phyloP scores from a whole-genome alignment of 345 rosid genomes.

The Eucalyptus urophylla region DNA sequence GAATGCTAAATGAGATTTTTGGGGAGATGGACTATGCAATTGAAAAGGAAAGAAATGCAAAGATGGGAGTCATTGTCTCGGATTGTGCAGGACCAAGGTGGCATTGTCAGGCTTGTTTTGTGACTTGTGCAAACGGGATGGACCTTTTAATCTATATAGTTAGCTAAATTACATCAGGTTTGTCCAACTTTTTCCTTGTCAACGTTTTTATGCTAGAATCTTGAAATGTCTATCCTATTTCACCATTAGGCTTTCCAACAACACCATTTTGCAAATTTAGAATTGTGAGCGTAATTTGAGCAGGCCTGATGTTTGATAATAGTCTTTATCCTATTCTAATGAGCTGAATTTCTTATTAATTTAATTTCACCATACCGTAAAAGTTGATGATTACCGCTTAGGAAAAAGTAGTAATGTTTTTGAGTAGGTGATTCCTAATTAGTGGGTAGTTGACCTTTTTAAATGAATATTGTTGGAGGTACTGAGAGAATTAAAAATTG shows the following conservation, averaged over 20 bases:
- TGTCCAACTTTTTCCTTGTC: too few relatives aligned
- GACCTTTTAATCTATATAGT: neutral
- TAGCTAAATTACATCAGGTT: neutral
- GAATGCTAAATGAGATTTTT: neutral
- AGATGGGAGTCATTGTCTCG: neutral
- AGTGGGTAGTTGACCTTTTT: neutral
- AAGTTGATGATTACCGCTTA: neutral
- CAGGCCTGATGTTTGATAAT: rapidly evolving
- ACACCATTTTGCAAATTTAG: neutral
- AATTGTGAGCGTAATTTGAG: neutral
- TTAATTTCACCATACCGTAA: neutral
- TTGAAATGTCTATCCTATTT: too few relatives aligned
- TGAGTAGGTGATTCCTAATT: neutral
- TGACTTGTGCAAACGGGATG: neutral
- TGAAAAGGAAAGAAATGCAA: neutral
- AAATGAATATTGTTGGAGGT: neutral
- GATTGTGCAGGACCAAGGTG: neutral
- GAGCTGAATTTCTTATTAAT: neutral
- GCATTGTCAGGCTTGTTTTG: neutral
- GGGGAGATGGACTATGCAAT: neutral
- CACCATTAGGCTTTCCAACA: too few relatives aligned
- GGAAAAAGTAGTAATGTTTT: neutral
- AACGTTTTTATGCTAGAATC: too few relatives aligned
- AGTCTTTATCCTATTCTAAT: neutral
- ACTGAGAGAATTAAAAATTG: neutral